Conservation (phyloP, 2,329 filamentous ascomycete genomes). For the Aspergillus pseudoviridinutans region DNA sequence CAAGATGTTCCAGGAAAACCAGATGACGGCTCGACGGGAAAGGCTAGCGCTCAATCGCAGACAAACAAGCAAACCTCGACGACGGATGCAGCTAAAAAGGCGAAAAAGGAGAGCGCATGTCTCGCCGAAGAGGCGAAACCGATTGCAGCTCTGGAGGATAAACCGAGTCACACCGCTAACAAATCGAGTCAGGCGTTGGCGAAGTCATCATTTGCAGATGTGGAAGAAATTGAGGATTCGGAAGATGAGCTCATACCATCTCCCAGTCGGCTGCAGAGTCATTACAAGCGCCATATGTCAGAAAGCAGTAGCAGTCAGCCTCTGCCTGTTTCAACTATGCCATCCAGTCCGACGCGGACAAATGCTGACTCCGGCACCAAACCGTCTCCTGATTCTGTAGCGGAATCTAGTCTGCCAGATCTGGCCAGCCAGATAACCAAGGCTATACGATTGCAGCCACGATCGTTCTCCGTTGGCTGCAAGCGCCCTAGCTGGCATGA, state of each 20-base stretch:
- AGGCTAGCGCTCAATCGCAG: neutral
- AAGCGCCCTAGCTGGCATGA: slow-evolving; percentile 70
- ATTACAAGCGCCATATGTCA: slow-evolving; percentile 8
- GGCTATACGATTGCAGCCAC: slow-evolving; percentile 44
- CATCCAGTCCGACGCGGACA: slow-evolving; percentile 9
- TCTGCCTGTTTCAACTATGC: slow-evolving; percentile 8
- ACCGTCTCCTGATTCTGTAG: neutral
- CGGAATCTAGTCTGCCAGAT: slow-evolving; percentile 23
- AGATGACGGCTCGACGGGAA: neutral
- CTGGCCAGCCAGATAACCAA: slow-evolving; percentile 48
- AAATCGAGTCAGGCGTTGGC: neutral
- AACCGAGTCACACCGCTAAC: neutral
- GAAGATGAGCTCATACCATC: slow-evolving; percentile 33
- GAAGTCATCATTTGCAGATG: slow-evolving; percentile 18
- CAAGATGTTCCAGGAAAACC: slow-evolving; percentile 12
- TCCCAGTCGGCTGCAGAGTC: slow-evolving; percentile 22
- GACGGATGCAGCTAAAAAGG: neutral
- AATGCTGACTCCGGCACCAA: neutral
- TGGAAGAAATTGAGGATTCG: slow-evolving; percentile 38
- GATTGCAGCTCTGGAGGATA: neutral
- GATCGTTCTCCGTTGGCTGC: slow-evolving; percentile 31
- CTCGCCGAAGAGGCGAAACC: slow-evolving; percentile 6
- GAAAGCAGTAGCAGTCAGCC: neutral
- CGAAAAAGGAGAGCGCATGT: slow-evolving; percentile 9
- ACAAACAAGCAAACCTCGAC: slow-evolving; percentile 1